phyloP scores from a whole-genome alignment of 768 basidiomycete species.

The Suillus alpinus region DNA sequence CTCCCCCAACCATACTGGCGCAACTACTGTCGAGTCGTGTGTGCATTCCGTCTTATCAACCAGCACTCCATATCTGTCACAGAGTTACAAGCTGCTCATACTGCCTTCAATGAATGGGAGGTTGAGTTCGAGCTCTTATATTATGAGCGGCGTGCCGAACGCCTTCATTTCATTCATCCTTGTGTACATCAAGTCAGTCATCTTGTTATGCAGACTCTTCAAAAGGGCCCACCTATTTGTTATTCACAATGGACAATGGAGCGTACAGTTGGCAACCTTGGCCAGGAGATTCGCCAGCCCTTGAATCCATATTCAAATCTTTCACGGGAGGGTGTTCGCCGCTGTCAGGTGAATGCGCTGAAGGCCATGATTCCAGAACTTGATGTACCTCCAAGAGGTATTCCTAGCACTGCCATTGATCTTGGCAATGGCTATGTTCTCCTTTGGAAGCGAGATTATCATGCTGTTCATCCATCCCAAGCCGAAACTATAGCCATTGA shows the following conservation, averaged over 20 bases:
- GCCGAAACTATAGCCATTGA: too few relatives aligned
- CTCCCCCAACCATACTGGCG: slow-evolving; percentile 18
- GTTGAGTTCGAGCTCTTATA: slow-evolving; percentile 28
- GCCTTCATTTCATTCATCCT: slow-evolving; percentile 25
- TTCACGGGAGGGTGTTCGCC: slow-evolving; percentile 19
- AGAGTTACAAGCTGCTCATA: slow-evolving; percentile 16
- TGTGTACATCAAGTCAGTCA: slow-evolving; percentile 24
- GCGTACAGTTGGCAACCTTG: slow-evolving; percentile 22
- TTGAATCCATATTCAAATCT: too few relatives aligned
- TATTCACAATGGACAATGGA: slow-evolving; percentile 30
- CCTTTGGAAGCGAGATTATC: too few relatives aligned
- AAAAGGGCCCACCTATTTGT: slow-evolving; percentile 20
- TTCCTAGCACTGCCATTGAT: too few relatives aligned
- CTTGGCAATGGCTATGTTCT: too few relatives aligned
- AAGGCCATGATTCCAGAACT: too few relatives aligned
- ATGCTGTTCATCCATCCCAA: too few relatives aligned
- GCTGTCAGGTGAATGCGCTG: slow-evolving; percentile 18
- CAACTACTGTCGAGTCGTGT: slow-evolving; percentile 20
- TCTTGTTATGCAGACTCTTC: slow-evolving; percentile 20
- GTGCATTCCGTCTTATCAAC: slow-evolving; percentile 18
- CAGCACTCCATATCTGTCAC: slow-evolving; percentile 13
- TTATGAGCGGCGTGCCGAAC: slow-evolving; percentile 16
- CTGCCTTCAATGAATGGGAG: slow-evolving; percentile 20
- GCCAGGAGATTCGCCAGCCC: slow-evolving; percentile 22
- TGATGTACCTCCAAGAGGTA: too few relatives aligned